Base-by-base conservation (phyloP, 768 basidiomycete species). In the Lyophyllum semitale region DNA sequence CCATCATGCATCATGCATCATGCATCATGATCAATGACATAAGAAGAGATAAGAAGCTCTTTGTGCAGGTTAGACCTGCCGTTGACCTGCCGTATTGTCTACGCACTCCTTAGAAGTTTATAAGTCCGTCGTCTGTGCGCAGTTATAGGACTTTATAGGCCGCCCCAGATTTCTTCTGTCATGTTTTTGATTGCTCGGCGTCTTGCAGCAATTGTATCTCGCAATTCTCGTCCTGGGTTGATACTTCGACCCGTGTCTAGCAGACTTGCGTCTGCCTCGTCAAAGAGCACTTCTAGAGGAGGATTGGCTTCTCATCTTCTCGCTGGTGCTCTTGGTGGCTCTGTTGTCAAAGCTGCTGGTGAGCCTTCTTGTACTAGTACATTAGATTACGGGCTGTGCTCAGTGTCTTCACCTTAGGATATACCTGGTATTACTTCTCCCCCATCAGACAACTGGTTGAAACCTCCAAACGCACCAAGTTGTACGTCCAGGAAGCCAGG, bases 341-440 rank as follows among this genome's bases (percentile, higher is more conserved):
- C 30, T 13, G 1, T 41, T 44, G 45, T 48, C 30, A 12, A 38
- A 22, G 49, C 20, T 3, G 43, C 35, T 33, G 48, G 48, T 49
- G 15, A 20, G 48, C n/a, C n/a, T n/a, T n/a, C n/a, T n/a, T n/a
- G n/a, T n/a, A n/a, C n/a, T n/a, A n/a, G n/a, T n/a, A n/a, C n/a
- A n/a, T n/a, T n/a, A n/a, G n/a, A 42, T 11, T 11, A 8, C 8
- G 13, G 8, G 33, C 32, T 43, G 27, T 20, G 9, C 37, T 12
- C 15, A 11, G 35, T 32, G 20, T 29, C 18, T 42, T 44, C 37
- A 9, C 30, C 17, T 43, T 27, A 79, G 77, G 66, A 8, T 78
- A 78, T 59, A 64, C 63, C 0, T 72, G 63, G 49, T 81, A 80
- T 56, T 69, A 76, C 56, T 72, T 70, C 56, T 78, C 77, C 27